Base-by-base conservation (phyloP, 306 rosid genomes). In the Medicago arabica region DNA sequence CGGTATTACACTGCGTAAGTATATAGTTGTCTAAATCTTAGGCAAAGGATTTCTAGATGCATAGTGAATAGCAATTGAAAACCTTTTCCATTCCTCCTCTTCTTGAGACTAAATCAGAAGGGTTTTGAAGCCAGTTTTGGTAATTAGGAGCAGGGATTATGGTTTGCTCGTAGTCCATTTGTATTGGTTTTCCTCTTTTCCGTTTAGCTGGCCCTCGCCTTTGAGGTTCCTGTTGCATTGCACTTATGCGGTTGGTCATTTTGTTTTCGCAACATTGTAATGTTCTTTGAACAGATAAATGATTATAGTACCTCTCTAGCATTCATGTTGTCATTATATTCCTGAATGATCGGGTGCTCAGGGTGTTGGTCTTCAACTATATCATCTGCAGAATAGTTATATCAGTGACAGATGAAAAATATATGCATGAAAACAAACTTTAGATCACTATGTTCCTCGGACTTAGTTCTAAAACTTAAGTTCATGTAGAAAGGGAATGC, bases 91-190 rank as follows among this genome's bases (percentile, higher is more conserved):
- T 90, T 69, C 92, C 90, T 85, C 87, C 84, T 46, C 88, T 81
- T 84, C 81, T 80, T 23, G 93, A 86, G 68, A 82, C 82, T 38
- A 87, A 78, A 80, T 90, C 92, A 36, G 93, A 85, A 62, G 90
- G 25, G 79, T 89, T 63, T 72, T 79, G 89, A 79, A 92, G 92
- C 99, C 99, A 95, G 36, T 86, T 84, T 79, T 92, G 97, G 80
- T 88, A 92, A 65, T 74, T 71, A 69, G 80, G 90, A 77, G 80
- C 96, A 72, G 93, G 96, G 78, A 92, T 83, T 28, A 88, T 84
- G 72, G 93, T 92, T 51, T 95, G 96, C 67, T 95, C 93, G 71
- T 50, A 75, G 86, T 90, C 96, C 92, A 90, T 87, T 74, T 59
- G 12, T 55, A 34, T 63, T 57, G 58, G 66, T 74, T 71, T 83